Evolutionary conservation across 768 basidiomycete species (phyloP).

Genomic region (Leccinum rimulosum): DNA sequence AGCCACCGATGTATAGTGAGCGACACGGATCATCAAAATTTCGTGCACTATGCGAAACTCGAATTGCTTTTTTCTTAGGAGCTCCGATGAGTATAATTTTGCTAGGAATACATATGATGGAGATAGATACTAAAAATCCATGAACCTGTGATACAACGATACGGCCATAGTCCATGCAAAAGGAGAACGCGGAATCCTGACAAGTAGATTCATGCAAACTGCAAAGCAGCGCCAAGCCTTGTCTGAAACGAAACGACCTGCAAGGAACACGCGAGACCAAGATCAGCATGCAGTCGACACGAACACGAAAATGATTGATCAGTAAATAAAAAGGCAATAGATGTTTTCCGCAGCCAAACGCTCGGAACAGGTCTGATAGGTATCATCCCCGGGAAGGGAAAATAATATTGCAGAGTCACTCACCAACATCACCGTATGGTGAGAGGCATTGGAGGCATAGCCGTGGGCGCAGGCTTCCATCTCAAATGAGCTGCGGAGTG

Average conservation of each 20-base stretch:
- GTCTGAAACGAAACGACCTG: conserved; percentile 2
- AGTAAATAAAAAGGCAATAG: conserved; percentile 62
- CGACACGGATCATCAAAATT: neutral
- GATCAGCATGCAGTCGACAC: conserved; percentile 1
- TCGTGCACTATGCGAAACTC: neutral
- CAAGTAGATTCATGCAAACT: neutral
- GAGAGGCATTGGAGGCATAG: conserved; percentile 51
- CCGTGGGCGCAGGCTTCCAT: conserved; percentile 53
- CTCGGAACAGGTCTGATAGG: conserved; percentile 79
- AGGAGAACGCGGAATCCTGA: neutral
- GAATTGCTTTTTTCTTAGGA: neutral
- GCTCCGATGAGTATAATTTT: neutral
- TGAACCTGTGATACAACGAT: conserved; percentile 15
- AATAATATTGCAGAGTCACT: conserved; percentile 15
- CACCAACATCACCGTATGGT: conserved; percentile 24
- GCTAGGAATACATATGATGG: conserved; percentile 14
- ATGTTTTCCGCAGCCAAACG: conserved; percentile 50
- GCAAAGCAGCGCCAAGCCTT: neutral
- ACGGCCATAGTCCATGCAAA: conserved; percentile 15
- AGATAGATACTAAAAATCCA: neutral
- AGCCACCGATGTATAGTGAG: neutral
- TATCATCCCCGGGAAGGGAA: conserved; percentile 52
- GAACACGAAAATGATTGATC: conserved; percentile 7
- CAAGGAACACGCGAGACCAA: conserved; percentile 6
- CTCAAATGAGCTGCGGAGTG: conserved; percentile 45